Evolutionary conservation across 139 green algal genomes (phyloP).

Genomic region (Chlorella sp.): DNA sequence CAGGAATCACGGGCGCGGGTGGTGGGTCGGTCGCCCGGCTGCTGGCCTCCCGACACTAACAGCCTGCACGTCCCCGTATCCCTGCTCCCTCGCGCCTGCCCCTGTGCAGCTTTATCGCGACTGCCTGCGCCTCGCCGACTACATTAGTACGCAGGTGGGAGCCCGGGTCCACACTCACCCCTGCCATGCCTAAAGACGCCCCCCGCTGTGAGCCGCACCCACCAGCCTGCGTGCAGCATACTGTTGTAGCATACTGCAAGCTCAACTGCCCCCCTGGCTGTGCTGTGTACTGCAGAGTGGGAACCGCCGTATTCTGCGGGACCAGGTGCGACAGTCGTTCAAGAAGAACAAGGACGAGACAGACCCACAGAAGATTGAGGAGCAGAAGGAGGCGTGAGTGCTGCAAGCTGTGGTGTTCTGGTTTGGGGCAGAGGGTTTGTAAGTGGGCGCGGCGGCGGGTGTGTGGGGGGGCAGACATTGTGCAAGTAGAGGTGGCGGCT

Average conservation of each 20-base stretch:
- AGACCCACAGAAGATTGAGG: slow-evolving; percentile 65
- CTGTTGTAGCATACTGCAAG: no score
- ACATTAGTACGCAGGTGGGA: slow-evolving; percentile 61
- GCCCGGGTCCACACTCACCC: not conserved
- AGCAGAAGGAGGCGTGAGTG: slow-evolving; percentile 63
- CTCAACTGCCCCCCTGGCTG: not conserved
- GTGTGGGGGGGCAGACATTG: no score
- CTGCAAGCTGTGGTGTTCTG: not conserved
- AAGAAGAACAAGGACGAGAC: slow-evolving; percentile 61
- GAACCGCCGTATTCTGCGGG: slow-evolving; percentile 48
- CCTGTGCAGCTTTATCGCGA: slow-evolving; percentile 60
- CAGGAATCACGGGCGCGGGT: no score
- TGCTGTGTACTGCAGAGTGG: slow-evolving; percentile 38
- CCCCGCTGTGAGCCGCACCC: no score
- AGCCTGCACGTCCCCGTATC: no score
- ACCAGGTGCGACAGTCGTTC: slow-evolving; percentile 56
- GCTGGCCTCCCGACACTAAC: no score
- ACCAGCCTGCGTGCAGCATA: no score
- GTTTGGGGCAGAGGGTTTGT: not conserved
- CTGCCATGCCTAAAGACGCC: not conserved
- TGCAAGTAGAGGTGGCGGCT: no score
- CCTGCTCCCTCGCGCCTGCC: no score
- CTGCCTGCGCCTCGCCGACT: slow-evolving; percentile 68
- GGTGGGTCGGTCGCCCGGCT: no score
- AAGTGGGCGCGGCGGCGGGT: no score